phyloP scores from a whole-genome alignment of 2,329 filamentous ascomycete genomes.

The Alternaria novae-zelandiae region DNA sequence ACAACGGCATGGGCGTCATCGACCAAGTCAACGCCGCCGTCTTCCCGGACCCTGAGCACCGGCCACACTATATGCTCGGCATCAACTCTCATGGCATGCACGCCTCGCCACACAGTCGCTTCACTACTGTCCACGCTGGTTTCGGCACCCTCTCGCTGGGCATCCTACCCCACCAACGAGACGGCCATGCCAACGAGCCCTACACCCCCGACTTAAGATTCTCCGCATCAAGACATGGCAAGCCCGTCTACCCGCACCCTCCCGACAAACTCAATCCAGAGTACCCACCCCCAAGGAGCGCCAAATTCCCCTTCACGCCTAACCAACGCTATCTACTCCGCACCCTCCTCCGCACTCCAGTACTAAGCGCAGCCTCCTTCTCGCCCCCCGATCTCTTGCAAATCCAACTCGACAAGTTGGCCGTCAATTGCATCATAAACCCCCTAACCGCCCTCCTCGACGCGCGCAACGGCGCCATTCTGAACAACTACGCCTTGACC shows the following conservation, averaged over 20 bases:
- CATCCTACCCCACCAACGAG: constrained; percentile 53
- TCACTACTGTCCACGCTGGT: constrained; percentile 63
- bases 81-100: constrained; percentile 66
- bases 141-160: constrained; percentile 65
- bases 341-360: constrained; percentile 66
- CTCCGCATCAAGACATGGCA: constrained; percentile 5
- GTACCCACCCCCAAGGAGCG: constrained; percentile 17
- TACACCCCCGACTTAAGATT: constrained; percentile 29
- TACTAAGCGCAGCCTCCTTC: constrained; percentile 66
- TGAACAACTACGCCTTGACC: constrained; percentile 70
- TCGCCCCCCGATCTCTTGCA: constrained; percentile 68
- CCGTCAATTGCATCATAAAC: constrained; percentile 78
- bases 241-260: constrained; percentile 10
- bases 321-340: constrained; percentile 67
- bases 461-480: constrained; percentile 73
- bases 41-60: constrained; percentile 68
- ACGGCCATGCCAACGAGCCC: constrained; percentile 29
- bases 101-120: constrained; percentile 51
- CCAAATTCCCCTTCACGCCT: constrained; percentile 45
- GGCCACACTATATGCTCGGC: constrained; percentile 80
- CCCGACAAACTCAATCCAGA: constrained; percentile 22
- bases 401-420: constrained; percentile 78
- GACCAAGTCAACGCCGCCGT: constrained; percentile 75
- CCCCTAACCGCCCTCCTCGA: constrained; percentile 82
- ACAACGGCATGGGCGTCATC: constrained; percentile 83